These are phyloP conservation scores for Melaleuca quinquenervia DNA, from an alignment of 345 rosid species.

Conservation along the genomic window DNA sequence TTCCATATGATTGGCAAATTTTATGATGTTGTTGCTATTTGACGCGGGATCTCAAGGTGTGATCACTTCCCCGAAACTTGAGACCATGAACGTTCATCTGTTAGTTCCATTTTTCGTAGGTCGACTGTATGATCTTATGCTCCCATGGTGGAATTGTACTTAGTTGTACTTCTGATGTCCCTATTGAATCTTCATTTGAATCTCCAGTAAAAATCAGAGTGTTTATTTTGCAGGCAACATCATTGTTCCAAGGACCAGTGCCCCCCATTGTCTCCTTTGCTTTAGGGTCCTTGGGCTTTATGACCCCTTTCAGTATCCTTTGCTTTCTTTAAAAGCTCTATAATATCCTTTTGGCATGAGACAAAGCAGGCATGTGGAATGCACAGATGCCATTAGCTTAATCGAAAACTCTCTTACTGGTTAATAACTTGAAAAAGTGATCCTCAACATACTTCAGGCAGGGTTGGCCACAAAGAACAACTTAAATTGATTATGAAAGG, in stretches of 20 bases:
- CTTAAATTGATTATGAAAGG: slow-evolving; percentile 67
- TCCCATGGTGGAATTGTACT: not conserved
- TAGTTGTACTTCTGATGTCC: not conserved
- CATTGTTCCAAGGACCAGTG: slow-evolving; percentile 95
- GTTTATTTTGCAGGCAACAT: slow-evolving; percentile 60
- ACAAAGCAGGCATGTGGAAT: not conserved
- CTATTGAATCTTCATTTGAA: not conserved
- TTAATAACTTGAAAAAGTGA: not conserved
- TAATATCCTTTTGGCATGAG: not conserved
- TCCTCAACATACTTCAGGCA: slow-evolving; percentile 49
- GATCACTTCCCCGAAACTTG: not conserved
- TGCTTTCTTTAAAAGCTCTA: not conserved
- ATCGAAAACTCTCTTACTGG: not conserved
- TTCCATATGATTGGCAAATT: not conserved
- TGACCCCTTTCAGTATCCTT: slow-evolving; percentile 99
- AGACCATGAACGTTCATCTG: not conserved
- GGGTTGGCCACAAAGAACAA: slow-evolving; percentile 69
- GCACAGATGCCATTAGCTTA: not conserved
- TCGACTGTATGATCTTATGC: not conserved
- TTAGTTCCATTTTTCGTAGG: not conserved
- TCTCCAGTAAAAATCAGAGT: not conserved
- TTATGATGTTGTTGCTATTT: not conserved
- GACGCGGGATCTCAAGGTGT: not conserved
- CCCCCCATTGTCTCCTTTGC: slow-evolving; percentile 94
- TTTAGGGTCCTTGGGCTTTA: slow-evolving; percentile 94